phyloP scores from a whole-genome alignment of 495 filamentous ascomycete genomes.

The Hypoxylon crocopeplum region DNA sequence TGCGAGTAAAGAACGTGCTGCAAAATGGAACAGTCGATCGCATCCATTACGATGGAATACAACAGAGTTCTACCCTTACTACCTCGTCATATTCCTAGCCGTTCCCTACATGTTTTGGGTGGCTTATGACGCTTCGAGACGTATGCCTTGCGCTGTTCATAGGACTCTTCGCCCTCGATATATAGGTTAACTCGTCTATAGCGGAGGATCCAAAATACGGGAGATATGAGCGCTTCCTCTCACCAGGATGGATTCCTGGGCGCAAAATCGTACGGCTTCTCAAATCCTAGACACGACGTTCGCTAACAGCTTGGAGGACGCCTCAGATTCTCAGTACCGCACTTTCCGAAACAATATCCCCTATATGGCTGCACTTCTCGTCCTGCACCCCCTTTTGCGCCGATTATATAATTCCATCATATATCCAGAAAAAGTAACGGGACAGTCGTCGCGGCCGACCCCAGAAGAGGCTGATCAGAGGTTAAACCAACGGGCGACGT shows the following conservation, averaged over 20 bases:
- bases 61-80: constrained; percentile 85
- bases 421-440: constrained; percentile 33
- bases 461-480: constrained; percentile 67
- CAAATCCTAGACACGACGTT: not conserved
- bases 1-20: constrained; percentile 40
- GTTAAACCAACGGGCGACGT: constrained; percentile 77
- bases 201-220: constrained; percentile 80
- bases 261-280: constrained; percentile 76
- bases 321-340: constrained; percentile 89
- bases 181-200: too few species aligned
- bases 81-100: constrained; percentile 67
- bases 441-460: constrained; percentile 37
- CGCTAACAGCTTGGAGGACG: constrained; percentile 65
- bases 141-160: too few species aligned
- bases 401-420: constrained; percentile 65
- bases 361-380: constrained; percentile 72
- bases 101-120: constrained; percentile 93
- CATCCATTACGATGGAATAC: constrained; percentile 79
- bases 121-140: constrained; percentile 83
- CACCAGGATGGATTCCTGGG: constrained; percentile 91
- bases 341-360: constrained; percentile 87
- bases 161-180: too few species aligned
- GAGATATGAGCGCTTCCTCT: constrained; percentile 73
- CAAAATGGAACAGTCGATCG: constrained; percentile 51
- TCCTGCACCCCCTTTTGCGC: constrained; percentile 80